Conservation (phyloP, 192 early-diverging fungal species). For the Mortierella hygrophila region DNA sequence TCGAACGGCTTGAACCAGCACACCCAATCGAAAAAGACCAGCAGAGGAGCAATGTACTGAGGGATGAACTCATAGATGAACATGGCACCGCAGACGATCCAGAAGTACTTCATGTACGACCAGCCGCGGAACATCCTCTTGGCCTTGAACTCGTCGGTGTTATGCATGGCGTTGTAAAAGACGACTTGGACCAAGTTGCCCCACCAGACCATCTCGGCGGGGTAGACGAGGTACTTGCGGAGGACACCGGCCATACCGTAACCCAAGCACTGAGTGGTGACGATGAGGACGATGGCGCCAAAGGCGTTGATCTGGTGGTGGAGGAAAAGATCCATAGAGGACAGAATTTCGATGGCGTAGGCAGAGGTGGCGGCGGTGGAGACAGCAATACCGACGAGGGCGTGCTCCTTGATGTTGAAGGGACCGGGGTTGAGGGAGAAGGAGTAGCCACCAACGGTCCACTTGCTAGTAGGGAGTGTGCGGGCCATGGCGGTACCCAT, state of each 20-base stretch:
- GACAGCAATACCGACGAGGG: conserved; percentile 69
- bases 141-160: conserved; percentile 40
- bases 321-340: conserved; percentile 24
- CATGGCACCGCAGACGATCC: conserved; percentile 43
- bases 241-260: conserved; percentile 82
- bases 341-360: conserved; percentile 60
- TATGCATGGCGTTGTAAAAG: conserved; percentile 62
- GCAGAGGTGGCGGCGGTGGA: conserved; percentile 60
- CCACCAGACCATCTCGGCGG: conserved; percentile 91
- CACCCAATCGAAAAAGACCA: conserved; percentile 46
- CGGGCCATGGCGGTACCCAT: conserved; percentile 45
- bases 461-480: background rate
- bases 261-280: conserved; percentile 72
- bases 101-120: conserved; percentile 55
- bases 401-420: conserved; percentile 80
- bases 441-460: background rate
- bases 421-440: conserved; percentile 48
- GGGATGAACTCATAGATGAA: conserved; percentile 65
- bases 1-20: conserved; percentile 44
- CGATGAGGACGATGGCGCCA: conserved; percentile 52
- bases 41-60: conserved; percentile 32
- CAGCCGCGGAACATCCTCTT: conserved; percentile 28
- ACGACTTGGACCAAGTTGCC: conserved; percentile 70
- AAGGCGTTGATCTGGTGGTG: conserved; percentile 30
- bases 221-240: conserved; percentile 84